A percentile compares a stretch with the other conserved stretches of the same genome.
Evolutionary conservation across 768 basidiomycete species (phyloP).

Genomic region (Lanmaoa pseudosensibilis): DNA sequence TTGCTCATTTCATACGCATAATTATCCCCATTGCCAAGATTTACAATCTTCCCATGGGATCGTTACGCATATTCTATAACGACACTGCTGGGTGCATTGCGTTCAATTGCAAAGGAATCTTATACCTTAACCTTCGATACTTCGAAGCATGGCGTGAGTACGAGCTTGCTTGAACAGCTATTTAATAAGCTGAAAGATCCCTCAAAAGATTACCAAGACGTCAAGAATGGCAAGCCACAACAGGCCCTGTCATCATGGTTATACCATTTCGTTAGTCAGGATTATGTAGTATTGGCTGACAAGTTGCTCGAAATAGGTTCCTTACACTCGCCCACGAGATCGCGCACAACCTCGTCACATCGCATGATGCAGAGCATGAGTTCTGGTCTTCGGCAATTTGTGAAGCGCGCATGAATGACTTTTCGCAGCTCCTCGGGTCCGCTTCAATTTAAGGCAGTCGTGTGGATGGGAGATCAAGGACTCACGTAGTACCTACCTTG

Average conservation of each 20-base stretch:
- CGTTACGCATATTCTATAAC: conserved; percentile 85
- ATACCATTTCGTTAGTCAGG: background rate
- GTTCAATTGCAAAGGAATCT: conserved; percentile 70
- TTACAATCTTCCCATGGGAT: conserved; percentile 66
- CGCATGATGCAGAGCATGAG: background rate
- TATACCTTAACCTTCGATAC: conserved; percentile 85
- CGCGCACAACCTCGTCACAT: background rate
- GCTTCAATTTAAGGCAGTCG: too few species aligned
- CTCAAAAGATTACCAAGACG: conserved; percentile 4
- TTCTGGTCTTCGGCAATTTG: background rate
- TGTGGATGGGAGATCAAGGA: too few species aligned
- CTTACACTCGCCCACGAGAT: background rate
- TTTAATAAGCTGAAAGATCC: background rate
- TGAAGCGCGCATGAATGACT: background rate
- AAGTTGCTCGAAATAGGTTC: background rate
- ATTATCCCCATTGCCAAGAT: conserved; percentile 62
- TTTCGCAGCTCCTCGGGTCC: background rate
- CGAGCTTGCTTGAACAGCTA: background rate
- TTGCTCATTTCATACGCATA: conserved; percentile 69
- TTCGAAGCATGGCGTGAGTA: conserved; percentile 80
- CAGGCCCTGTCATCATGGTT: conserved; percentile 2
- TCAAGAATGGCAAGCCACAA: background rate
- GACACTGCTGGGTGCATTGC: conserved; percentile 49
- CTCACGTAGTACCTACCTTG: too few species aligned
- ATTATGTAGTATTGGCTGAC: background rate